phyloP scores from a whole-genome alignment of 768 basidiomycete species.

The Ramaria sp. region DNA sequence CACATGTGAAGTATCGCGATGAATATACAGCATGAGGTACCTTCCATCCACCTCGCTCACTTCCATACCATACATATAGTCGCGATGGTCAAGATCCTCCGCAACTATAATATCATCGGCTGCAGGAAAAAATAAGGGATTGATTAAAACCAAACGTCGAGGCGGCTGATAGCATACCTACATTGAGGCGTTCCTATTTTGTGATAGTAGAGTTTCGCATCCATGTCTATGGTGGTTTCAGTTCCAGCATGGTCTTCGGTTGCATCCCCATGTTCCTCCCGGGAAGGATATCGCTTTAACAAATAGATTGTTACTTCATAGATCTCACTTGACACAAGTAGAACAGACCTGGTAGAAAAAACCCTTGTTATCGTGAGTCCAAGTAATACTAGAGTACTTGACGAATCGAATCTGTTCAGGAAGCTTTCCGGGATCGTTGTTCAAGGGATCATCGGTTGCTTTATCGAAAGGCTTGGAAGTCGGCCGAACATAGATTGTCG shows the following conservation, averaged over 20 bases:
- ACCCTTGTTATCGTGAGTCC: slow-evolving; percentile 72
- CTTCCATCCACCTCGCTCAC: slow-evolving; percentile 53
- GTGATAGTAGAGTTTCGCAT: slow-evolving; percentile 74
- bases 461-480: slow-evolving; percentile 47
- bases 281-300: slow-evolving; percentile 45
- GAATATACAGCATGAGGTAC: slow-evolving; percentile 45
- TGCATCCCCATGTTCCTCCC: slow-evolving; percentile 31
- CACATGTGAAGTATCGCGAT: slow-evolving; percentile 57
- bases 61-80: slow-evolving; percentile 50
- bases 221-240: slow-evolving; percentile 48
- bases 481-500: slow-evolving; percentile 55
- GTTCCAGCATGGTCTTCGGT: slow-evolving; percentile 44
- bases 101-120: slow-evolving; percentile 61
- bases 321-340: not conserved
- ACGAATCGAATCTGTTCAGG: slow-evolving; percentile 62
- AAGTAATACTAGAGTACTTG: slow-evolving; percentile 63
- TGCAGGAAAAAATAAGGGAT: not conserved
- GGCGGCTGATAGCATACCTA: slow-evolving; percentile 16
- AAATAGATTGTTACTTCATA: not conserved
- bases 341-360: slow-evolving; percentile 67
- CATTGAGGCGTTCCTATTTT: slow-evolving; percentile 60
- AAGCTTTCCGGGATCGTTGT: slow-evolving; percentile 39
- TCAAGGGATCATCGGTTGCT: slow-evolving; percentile 40
- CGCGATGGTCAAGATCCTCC: slow-evolving; percentile 51
- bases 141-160: not conserved